Conservation (phyloP, 148 eudicot species). For the Pouteria glomerata region DNA sequence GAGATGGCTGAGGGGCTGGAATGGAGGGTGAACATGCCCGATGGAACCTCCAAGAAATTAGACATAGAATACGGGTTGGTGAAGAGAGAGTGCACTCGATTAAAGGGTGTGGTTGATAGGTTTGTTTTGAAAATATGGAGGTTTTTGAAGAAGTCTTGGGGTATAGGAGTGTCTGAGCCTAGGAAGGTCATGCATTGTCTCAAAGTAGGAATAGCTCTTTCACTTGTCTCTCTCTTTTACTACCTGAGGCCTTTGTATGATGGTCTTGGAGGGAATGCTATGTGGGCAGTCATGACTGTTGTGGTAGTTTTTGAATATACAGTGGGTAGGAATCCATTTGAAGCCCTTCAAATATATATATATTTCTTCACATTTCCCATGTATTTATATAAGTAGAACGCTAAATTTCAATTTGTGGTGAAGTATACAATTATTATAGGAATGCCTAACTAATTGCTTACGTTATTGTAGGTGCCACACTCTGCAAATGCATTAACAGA, state of each 20-base stretch:
- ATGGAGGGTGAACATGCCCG: conserved; percentile 54
- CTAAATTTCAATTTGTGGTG: not conserved
- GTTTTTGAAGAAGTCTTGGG: conserved; percentile 53
- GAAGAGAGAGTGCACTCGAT: conserved; percentile 11
- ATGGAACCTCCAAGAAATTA: conserved; percentile 43
- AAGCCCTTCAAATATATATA: too few species aligned
- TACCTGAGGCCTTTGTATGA: conserved; percentile 84
- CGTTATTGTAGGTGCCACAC: conserved; percentile 20
- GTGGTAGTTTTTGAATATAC: conserved; percentile 32
- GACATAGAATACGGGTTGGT: conserved; percentile 24
- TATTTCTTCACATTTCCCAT: too few species aligned
- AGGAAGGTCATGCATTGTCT: conserved; percentile 61
- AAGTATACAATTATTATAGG: not conserved
- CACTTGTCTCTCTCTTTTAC: conserved; percentile 68
- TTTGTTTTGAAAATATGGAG: conserved; percentile 29
- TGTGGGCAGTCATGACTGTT: conserved; percentile 65
- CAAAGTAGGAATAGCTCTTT: conserved; percentile 76
- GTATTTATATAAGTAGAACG: too few species aligned
- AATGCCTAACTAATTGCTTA: too few species aligned
- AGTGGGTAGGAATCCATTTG: conserved; percentile 26
- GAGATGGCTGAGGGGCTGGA: conserved; percentile 46
- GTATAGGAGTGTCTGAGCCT: conserved; percentile 62
- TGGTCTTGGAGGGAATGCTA: conserved; percentile 77
- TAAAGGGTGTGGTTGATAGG: conserved; percentile 43
- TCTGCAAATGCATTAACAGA: conserved; percentile 24